phyloP scores from a whole-genome alignment of 495 filamentous ascomycete genomes.

The Chaetomium cochliodes region DNA sequence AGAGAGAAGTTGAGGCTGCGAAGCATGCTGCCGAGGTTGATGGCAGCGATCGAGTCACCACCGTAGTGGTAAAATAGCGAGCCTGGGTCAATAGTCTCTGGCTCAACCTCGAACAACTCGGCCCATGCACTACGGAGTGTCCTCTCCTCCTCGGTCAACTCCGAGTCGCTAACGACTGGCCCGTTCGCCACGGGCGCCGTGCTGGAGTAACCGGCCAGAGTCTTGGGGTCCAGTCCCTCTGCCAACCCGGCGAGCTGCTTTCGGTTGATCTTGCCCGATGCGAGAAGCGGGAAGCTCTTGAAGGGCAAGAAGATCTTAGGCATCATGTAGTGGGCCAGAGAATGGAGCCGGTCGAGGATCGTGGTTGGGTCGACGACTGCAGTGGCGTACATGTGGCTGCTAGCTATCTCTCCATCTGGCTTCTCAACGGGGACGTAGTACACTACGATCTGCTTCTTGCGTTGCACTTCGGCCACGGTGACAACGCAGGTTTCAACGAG shows the following conservation, averaged over 20 bases:
- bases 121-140: not conserved
- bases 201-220: not conserved
- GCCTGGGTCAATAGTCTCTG: not conserved
- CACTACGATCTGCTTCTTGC: not conserved
- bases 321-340: not conserved
- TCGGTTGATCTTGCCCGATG: not conserved
- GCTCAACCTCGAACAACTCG: not conserved
- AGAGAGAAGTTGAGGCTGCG: not conserved
- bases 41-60: not conserved
- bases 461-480: not conserved
- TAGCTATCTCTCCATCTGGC: not conserved
- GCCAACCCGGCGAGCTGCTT: not conserved
- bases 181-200: not conserved
- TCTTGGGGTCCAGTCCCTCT: not conserved
- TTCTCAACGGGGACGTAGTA: not conserved
- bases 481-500: not conserved
- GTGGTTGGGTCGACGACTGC: not conserved
- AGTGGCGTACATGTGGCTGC: not conserved
- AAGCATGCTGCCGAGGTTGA: conserved; percentile 1
- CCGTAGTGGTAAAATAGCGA: not conserved
- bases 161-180: not conserved
- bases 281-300: not conserved
- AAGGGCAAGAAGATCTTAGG: not conserved
- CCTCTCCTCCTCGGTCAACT: not conserved
- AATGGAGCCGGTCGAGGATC: not conserved